A percentile compares a stretch with the other conserved stretches of the same genome.
These are phyloP conservation scores for Aaosphaeria arxii DNA, from an alignment of 2,329 filamentous ascomycete genomes.

Conservation along the genomic window DNA sequence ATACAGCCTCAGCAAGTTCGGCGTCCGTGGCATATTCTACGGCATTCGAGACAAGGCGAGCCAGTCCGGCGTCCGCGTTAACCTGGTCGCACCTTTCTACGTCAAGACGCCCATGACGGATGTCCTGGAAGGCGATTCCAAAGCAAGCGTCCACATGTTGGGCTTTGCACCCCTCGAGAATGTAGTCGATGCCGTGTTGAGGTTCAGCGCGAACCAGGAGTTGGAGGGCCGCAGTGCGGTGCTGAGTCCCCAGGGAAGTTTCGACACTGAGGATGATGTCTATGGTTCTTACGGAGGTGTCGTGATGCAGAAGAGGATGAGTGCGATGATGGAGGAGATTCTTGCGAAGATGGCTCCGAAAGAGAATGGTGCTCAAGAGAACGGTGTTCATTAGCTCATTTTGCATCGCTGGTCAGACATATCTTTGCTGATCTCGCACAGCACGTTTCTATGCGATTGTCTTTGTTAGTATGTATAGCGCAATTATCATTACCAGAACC, in stretches of 20 bases:
- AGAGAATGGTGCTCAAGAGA: too few relatives aligned
- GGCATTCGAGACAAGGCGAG: constrained; percentile 16
- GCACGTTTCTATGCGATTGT: constrained; percentile 14
- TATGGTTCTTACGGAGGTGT: constrained; percentile 12
- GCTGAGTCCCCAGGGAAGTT: constrained; percentile 13
- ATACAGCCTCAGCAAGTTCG: constrained; percentile 27
- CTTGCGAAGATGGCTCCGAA: too few relatives aligned
- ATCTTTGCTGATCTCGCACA: constrained; percentile 32
- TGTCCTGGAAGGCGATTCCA: neutral
- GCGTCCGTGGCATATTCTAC: constrained; percentile 23
- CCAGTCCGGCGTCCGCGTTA: constrained; percentile 13
- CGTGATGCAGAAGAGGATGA: constrained; percentile 9
- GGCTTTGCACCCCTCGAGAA: constrained; percentile 18
- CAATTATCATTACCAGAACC: too few relatives aligned
- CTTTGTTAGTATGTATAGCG: too few relatives aligned
- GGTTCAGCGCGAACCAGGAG: constrained; percentile 11
- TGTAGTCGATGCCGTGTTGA: constrained; percentile 16
- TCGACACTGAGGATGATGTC: constrained; percentile 19
- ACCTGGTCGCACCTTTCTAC: constrained; percentile 27
- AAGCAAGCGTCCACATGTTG: neutral
- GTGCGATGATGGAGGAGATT: constrained; percentile 1
- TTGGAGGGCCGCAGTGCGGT: constrained; percentile 14
- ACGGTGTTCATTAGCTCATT: too few relatives aligned
- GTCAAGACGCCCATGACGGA: constrained; percentile 15
- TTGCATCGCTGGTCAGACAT: too few relatives aligned